Conservation (phyloP, 2,329 filamentous ascomycete species). For the Byssochlamys sp. region DNA sequence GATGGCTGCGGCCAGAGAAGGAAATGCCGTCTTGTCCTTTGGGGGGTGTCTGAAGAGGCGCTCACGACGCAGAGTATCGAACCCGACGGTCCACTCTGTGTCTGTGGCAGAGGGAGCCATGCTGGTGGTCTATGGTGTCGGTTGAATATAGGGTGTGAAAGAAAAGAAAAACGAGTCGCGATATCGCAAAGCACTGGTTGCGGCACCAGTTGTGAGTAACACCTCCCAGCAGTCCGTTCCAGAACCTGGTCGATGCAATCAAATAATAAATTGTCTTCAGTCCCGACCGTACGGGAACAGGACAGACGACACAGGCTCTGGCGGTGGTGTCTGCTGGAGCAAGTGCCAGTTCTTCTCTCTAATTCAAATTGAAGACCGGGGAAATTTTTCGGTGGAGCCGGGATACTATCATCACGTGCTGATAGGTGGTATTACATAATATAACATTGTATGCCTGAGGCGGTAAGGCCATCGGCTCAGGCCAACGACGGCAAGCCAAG, state of each 20-base stretch:
- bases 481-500: background rate
- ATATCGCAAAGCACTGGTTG: background rate
- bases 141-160: slow-evolving; percentile 2
- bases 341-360: slow-evolving; percentile 1
- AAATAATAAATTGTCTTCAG: slow-evolving; percentile 7
- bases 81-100: slow-evolving; percentile 74
- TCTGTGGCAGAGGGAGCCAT: slow-evolving; percentile 52
- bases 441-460: slow-evolving; percentile 12
- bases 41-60: slow-evolving; percentile 83
- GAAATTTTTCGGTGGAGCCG: slow-evolving; percentile 33
- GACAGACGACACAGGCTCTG: background rate
- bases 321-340: background rate
- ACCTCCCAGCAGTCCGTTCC: background rate
- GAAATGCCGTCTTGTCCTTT: slow-evolving; percentile 77
- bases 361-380: slow-evolving; percentile 8
- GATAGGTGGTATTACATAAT: slow-evolving; percentile 15
- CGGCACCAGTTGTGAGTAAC: background rate
- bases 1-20: slow-evolving; percentile 73
- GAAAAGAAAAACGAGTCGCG: background rate
- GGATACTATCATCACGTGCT: slow-evolving; percentile 33
- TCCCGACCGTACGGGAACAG: slow-evolving; percentile 3
- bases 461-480: background rate
- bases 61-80: slow-evolving; percentile 75
- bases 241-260: background rate
- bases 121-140: slow-evolving; percentile 10